Conservation (phyloP, 257 asterid genomes). For the Nicotiana noctiflora region DNA sequence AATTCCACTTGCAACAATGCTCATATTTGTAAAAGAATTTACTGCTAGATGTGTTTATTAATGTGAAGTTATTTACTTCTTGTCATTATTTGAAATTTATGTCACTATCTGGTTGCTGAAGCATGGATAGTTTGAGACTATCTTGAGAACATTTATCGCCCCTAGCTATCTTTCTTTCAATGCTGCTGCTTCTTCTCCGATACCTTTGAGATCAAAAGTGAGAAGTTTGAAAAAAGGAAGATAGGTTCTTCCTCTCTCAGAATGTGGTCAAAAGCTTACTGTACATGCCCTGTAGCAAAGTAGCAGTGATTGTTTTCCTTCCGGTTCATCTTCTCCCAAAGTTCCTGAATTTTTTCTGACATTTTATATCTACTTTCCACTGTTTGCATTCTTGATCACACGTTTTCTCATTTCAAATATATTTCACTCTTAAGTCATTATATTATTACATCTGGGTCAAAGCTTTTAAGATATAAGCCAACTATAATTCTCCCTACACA, state of each 20-base stretch:
- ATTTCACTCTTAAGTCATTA: neutral
- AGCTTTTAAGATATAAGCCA: neutral
- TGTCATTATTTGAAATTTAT: neutral
- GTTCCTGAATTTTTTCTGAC: neutral
- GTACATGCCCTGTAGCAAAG: neutral
- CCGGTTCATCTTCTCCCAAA: neutral
- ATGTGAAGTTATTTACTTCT: neutral
- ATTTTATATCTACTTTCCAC: neutral
- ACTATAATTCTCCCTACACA: neutral
- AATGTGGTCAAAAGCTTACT: neutral
- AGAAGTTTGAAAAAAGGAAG: neutral
- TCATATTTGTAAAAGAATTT: neutral
- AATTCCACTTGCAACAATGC: constrained; percentile 21
- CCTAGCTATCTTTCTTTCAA: neutral
- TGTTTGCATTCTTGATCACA: neutral
- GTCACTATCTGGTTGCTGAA: neutral
- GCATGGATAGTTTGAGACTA: neutral
- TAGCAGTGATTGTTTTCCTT: neutral
- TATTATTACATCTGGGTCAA: neutral
- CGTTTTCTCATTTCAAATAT: neutral
- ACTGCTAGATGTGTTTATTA: neutral
- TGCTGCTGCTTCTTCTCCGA: neutral
- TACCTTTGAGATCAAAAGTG: neutral
- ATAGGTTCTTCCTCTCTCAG: neutral
- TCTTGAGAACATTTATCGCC: neutral